Percentiles rank a stretch among this genome's conserved stretches.
Evolutionary conservation across 2,329 filamentous ascomycete species (phyloP).

Genomic region (Xylogone sp.): DNA sequence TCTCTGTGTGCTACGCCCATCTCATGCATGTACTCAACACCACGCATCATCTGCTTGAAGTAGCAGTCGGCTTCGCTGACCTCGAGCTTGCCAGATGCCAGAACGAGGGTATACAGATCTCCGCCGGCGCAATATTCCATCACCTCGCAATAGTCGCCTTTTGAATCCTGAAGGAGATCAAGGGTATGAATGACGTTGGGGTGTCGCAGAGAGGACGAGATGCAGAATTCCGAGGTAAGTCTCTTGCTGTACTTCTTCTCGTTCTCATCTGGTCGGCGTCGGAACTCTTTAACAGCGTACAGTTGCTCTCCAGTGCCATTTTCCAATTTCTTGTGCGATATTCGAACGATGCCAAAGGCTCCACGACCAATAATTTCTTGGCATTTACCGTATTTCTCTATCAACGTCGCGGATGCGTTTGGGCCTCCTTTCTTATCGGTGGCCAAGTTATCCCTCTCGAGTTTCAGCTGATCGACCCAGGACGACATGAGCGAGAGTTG

Average conservation of each 20-base stretch:
- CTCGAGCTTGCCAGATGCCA: slow-evolving; percentile 87
- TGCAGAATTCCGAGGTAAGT: slow-evolving; percentile 95
- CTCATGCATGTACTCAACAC: slow-evolving; percentile 98
- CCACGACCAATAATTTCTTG: slow-evolving; percentile 95
- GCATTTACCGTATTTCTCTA: slow-evolving; percentile 97
- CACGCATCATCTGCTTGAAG: slow-evolving; percentile 99
- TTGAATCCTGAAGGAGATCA: slow-evolving; percentile 90
- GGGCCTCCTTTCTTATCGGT: slow-evolving; percentile 74
- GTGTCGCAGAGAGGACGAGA: slow-evolving; percentile 92
- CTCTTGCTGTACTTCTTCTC: slow-evolving; percentile 98
- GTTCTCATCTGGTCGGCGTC: slow-evolving; percentile 87
- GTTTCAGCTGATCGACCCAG: slow-evolving; percentile 92
- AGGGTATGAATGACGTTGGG: slow-evolving; percentile 98
- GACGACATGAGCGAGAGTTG: slow-evolving; percentile 90
- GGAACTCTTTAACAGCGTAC: slow-evolving; percentile 97
- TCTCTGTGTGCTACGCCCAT: slow-evolving; percentile 98
- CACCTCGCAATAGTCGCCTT: slow-evolving; percentile 97
- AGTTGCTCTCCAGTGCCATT: slow-evolving; percentile 81
- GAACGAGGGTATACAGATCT: slow-evolving; percentile 89
- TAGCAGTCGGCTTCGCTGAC: slow-evolving; percentile 94
- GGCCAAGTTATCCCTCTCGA: slow-evolving; percentile 73
- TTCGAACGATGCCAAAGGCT: slow-evolving; percentile 94
- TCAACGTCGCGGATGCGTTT: slow-evolving; percentile 72
- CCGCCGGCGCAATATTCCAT: slow-evolving; percentile 99
- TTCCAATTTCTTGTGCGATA: slow-evolving; percentile 91